Base-by-base conservation (phyloP, 805 yeast species). In the Vanderwaltozyma verrucispora region DNA sequence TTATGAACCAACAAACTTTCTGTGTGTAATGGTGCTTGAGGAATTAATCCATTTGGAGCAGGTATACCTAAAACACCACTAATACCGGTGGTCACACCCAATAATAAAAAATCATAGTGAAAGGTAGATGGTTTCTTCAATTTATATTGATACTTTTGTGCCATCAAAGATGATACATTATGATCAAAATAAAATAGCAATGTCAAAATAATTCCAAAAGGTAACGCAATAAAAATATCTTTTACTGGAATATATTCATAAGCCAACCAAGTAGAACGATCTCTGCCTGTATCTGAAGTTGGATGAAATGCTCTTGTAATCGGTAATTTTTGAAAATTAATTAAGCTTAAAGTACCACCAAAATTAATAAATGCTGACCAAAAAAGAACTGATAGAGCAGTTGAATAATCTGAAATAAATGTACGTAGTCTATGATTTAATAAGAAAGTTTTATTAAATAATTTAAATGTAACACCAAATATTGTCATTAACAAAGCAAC, bases 11-110 rank as follows among this genome's bases (percentile, higher is more conserved):
- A 71, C 23, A 89, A 60, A 0, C 95, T 75, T 30, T 71, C 73
- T 0, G 97, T 87, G 50, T 89, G 98, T 26, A 92, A 55, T 2
- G 97, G 97, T 0, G 98, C 97, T 58, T 89, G 98, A 1, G 98
- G 98, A 31, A 89, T 89, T 24, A 89, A 66, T 0, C 98, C 98
- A 60, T 92, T 92, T 0, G 97, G 97, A 2, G 96, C 87, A 0
- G 97, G 98, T 2, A 92, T 69, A 0, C 97, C 98, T 10, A 89
- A 53, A 1, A 89, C 59, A 0, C 97, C 97, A 3, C 95, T 69
- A 1, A 89, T 58, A 0, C 95, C 94, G 0, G 97, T 92, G 5
- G 88, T 80, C 7, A 85, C 54, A 0, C 97, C 97, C 26, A 89
- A 64, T 18, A 92, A 61, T 29, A 81, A 71, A 51, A 88, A 82